Evolutionary conservation across 225 moss, liverwort and hornwort species (phyloP).

Genomic region (Ulota crispa): DNA sequence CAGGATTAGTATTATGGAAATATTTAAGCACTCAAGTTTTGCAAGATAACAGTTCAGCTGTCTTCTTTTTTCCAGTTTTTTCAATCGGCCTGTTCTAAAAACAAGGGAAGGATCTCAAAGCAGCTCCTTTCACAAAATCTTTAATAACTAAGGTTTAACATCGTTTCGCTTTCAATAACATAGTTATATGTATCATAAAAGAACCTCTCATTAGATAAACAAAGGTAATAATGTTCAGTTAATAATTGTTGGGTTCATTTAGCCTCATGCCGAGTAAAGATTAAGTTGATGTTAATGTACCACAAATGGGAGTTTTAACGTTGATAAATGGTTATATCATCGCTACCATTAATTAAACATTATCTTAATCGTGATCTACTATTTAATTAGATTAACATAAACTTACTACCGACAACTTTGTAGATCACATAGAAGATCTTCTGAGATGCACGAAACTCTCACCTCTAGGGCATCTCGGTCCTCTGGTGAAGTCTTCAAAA

Average conservation of each 20-base stretch:
- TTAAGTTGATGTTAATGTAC: neutral
- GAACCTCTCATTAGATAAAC: neutral
- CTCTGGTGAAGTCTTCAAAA: slow-evolving; percentile 61
- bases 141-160: neutral
- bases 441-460: neutral
- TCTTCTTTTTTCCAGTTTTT: neutral
- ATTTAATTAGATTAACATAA: neutral
- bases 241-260: too few species aligned
- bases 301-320: neutral
- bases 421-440: neutral
- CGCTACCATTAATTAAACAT: neutral
- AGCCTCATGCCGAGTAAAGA: neutral
- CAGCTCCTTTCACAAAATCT: neutral
- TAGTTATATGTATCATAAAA: neutral
- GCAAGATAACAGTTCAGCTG: neutral
- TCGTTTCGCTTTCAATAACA: neutral
- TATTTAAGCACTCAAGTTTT: neutral
- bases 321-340: neutral
- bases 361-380: neutral
- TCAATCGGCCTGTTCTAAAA: neutral
- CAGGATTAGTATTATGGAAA: neutral
- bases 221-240: neutral
- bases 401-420: neutral
- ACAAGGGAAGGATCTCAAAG: neutral
- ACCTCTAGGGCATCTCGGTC: slow-evolving; percentile 91